phyloP scores from a whole-genome alignment of 1,284 basidiomycete genomes.

The Sanghuangporus weigelae region DNA sequence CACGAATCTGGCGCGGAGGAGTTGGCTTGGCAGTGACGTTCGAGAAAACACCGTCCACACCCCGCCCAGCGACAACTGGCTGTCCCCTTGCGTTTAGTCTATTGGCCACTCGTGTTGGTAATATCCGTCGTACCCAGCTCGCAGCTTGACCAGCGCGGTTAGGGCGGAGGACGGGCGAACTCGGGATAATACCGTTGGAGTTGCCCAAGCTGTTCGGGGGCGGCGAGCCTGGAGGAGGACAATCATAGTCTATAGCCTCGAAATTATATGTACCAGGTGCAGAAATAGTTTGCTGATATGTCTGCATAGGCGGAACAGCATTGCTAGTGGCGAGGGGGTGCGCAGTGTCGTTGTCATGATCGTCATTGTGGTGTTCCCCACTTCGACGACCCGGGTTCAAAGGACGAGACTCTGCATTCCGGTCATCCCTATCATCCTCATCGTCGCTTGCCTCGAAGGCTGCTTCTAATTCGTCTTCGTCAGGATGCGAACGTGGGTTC shows the following conservation, averaged over 20 bases:
- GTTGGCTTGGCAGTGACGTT: conserved; percentile 93
- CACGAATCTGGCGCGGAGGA: conserved; percentile 49
- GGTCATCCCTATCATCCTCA: conserved; percentile 46
- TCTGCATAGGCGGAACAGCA: background rate
- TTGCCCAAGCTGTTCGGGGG: conserved; percentile 69
- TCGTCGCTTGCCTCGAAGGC: conserved; percentile 73
- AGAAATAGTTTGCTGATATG: conserved; percentile 4
- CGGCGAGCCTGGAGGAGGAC: conserved; percentile 82
- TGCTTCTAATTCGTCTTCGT: conserved; percentile 62
- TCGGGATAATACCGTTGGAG: conserved; percentile 74
- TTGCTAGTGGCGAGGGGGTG: background rate
- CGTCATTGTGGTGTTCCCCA: conserved; percentile 13
- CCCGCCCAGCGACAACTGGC: conserved; percentile 61
- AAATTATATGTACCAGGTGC: conserved; percentile 69
- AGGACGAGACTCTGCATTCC: conserved; percentile 44
- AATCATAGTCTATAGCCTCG: conserved; percentile 65
- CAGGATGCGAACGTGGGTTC: conserved; percentile 47
- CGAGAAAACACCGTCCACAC: conserved; percentile 90
- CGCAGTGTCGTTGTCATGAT: background rate
- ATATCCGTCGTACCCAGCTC: conserved; percentile 50
- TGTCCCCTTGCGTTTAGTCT: background rate
- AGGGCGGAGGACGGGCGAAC: conserved; percentile 34
- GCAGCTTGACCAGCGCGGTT: conserved; percentile 28
- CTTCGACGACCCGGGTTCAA: conserved; percentile 34
- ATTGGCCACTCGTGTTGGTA: conserved; percentile 34